Evolutionary conservation across 805 yeast species (phyloP).

Genomic region (Barnettozyma botsteinii): DNA sequence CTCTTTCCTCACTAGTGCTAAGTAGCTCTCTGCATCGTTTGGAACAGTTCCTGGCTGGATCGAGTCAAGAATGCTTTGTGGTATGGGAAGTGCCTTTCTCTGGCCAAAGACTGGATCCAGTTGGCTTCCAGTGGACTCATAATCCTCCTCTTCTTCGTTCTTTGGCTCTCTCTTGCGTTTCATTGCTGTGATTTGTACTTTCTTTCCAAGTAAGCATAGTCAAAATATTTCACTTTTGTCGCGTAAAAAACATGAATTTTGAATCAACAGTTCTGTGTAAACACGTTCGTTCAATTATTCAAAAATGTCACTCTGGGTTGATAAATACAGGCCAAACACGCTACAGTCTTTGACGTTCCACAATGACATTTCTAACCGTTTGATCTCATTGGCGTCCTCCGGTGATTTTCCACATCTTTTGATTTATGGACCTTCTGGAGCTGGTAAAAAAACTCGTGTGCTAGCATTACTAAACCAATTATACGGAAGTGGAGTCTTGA

Average conservation of each 20-base stretch:
- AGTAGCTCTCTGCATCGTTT: slow-evolving; percentile 22
- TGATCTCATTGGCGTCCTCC: slow-evolving; percentile 56
- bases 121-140: neutral
- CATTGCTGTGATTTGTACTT: no score
- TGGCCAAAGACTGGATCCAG: slow-evolving; percentile 8
- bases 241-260: neutral
- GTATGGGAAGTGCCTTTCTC: slow-evolving; percentile 22
- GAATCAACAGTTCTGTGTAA: neutral
- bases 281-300: neutral
- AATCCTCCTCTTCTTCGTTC: neutral
- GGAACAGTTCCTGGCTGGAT: slow-evolving; percentile 18
- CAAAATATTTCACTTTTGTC: no score
- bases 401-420: slow-evolving; percentile 92
- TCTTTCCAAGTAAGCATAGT: no score
- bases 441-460: slow-evolving; percentile 94
- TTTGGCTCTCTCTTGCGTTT: slow-evolving; percentile 1
- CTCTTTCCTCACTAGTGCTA: slow-evolving; percentile 23
- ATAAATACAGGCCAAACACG: slow-evolving; percentile 77
- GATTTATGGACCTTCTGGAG: slow-evolving; percentile 93
- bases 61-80: slow-evolving; percentile 11
- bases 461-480: slow-evolving; percentile 72
- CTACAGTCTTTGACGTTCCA: slow-evolving; percentile 66
- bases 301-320: slow-evolving; percentile 92
- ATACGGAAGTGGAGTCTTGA: slow-evolving; percentile 78
- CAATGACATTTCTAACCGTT: slow-evolving; percentile 51